Conservation (phyloP, 2,329 filamentous ascomycete genomes). For the Trichoderma citrinoviride region DNA sequence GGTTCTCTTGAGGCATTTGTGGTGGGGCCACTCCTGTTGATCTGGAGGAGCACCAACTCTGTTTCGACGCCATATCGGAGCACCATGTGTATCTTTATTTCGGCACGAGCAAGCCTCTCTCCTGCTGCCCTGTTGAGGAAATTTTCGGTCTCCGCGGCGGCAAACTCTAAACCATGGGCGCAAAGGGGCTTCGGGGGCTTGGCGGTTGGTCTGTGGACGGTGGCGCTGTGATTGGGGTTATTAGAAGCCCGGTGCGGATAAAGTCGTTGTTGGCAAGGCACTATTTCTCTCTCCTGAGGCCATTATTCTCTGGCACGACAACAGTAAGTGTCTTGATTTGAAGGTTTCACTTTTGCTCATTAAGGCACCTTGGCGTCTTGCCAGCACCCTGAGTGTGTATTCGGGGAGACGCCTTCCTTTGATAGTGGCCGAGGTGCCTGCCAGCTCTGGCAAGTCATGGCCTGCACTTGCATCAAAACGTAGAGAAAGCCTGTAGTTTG, state of each 20-base stretch:
- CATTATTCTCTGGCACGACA: background rate
- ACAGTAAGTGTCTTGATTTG: background rate
- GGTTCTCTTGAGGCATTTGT: conserved; percentile 5
- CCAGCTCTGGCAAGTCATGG: background rate
- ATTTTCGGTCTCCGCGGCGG: background rate
- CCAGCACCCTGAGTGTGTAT: background rate
- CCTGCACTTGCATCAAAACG: background rate
- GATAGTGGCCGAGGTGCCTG: background rate
- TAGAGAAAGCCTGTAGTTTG: background rate
- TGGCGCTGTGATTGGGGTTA: conserved; percentile 7
- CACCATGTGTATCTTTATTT: background rate
- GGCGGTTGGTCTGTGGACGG: background rate
- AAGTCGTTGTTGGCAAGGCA: background rate
- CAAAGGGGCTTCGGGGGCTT: background rate
- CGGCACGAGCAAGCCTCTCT: background rate
- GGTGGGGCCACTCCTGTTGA: conserved; percentile 1
- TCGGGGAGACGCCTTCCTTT: no score
- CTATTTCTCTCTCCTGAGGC: background rate
- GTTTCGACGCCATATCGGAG: background rate
- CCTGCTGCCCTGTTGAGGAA: conserved; percentile 1
- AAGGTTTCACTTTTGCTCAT: background rate
- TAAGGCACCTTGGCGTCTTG: no score
- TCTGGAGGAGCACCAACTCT: conserved; percentile 4
- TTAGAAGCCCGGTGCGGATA: background rate
- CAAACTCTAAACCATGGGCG: conserved; percentile 9